Conservation (phyloP, 2,329 filamentous ascomycete genomes). For the Phoma sp. region DNA sequence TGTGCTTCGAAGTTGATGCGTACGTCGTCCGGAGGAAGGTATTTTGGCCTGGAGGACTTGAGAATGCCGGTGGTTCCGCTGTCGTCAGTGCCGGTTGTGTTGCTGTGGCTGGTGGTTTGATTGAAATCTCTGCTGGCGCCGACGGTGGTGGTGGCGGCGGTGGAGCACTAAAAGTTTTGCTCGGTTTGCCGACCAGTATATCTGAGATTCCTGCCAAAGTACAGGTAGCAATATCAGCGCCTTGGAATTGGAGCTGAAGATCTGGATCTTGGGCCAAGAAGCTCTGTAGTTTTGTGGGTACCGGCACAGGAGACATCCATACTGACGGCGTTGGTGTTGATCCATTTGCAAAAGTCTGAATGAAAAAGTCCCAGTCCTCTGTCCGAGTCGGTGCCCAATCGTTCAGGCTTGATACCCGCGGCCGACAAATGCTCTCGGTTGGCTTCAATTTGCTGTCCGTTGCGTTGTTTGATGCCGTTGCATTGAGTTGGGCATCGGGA, state of each 20-base stretch:
- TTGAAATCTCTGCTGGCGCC: neutral
- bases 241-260: constrained; percentile 30
- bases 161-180: neutral
- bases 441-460: constrained; percentile 1
- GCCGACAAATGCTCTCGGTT: constrained; percentile 16
- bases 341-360: constrained; percentile 27
- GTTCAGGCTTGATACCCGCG: constrained; percentile 18
- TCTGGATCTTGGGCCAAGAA: constrained; percentile 32
- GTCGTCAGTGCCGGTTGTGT: neutral
- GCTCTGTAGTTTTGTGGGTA: constrained; percentile 33
- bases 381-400: constrained; percentile 29
- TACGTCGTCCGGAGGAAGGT: constrained; percentile 39
- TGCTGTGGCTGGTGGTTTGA: neutral
- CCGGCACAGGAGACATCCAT: constrained; percentile 12
- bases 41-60: constrained; percentile 21
- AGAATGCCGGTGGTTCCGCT: neutral
- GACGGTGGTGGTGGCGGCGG: constrained; percentile 7
- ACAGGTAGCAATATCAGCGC: constrained; percentile 42
- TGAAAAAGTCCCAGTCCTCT: constrained; percentile 37
- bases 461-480: constrained; percentile 4
- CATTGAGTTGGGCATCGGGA: constrained; percentile 16
- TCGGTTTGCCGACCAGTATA: constrained; percentile 2
- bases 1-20: constrained; percentile 34
- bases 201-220: constrained; percentile 8
- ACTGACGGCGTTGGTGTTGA: neutral